Percentiles rank a stretch among this genome's conserved stretches.
Conservation (phyloP, 495 filamentous ascomycete genomes). For the Glarea lozoyensis region DNA sequence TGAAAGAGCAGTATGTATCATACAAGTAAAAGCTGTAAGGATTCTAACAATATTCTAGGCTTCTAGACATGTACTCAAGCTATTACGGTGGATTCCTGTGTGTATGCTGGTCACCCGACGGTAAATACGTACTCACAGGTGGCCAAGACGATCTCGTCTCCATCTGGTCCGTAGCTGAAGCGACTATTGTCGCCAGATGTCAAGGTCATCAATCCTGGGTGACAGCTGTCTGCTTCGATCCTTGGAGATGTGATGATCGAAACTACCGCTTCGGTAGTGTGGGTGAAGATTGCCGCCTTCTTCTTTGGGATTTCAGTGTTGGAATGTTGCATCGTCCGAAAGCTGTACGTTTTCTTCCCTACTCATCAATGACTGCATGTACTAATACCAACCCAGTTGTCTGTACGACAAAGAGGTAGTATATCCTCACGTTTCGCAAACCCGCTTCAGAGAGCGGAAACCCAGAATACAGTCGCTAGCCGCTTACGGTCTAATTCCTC, state of each 20-base stretch:
- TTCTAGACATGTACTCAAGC: conserved; percentile 75
- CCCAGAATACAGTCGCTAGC: conserved; percentile 41
- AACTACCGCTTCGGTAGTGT: conserved; percentile 95
- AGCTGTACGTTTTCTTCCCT: conserved; percentile 42
- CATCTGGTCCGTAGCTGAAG: conserved; percentile 85
- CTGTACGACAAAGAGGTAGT: conserved; percentile 51
- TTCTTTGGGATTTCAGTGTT: conserved; percentile 96
- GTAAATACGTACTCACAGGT: conserved; percentile 89
- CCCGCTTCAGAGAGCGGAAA: conserved; percentile 36
- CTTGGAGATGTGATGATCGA: conserved; percentile 89
- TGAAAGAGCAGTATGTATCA: conserved; percentile 70
- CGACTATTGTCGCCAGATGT: conserved; percentile 79
- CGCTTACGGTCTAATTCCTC: conserved; percentile 59
- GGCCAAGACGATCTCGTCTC: conserved; percentile 93
- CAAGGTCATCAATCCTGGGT: conserved; percentile 96
- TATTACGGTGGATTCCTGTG: conserved; percentile 91
- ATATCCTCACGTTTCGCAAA: conserved; percentile 44
- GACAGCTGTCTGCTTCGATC: conserved; percentile 84
- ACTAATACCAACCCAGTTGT: conserved; percentile 21
- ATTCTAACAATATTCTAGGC: conserved; percentile 34
- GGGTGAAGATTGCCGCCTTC: conserved; percentile 81
- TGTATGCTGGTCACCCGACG: conserved; percentile 96
- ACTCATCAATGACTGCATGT: not conserved
- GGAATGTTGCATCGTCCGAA: conserved; percentile 90
- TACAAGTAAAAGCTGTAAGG: not conserved